Conservation (phyloP, 1,139 yeast genomes). For the Pichia sp. region DNA sequence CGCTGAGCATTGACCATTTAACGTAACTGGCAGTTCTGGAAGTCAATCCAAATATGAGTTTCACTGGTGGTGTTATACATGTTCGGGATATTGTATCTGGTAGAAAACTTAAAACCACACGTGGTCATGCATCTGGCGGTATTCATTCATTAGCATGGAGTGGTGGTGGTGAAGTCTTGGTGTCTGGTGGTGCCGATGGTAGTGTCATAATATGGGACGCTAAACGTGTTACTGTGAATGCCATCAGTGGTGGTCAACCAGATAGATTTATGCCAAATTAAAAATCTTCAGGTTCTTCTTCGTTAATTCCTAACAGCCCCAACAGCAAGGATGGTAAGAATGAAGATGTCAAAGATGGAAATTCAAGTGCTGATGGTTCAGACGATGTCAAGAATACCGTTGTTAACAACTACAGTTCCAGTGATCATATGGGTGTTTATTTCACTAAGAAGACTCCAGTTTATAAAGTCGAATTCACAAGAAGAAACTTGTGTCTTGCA, state of each 20-base stretch:
- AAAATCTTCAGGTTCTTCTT: constrained; percentile 24
- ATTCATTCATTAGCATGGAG: constrained; percentile 86
- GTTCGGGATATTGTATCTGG: constrained; percentile 97
- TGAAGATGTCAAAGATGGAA: constrained; percentile 21
- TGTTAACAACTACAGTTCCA: constrained; percentile 16
- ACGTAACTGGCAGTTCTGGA: too few relatives aligned
- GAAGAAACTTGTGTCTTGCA: constrained; percentile 87
- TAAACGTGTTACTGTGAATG: constrained; percentile 74
- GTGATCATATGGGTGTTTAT: constrained; percentile 89
- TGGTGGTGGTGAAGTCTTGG: constrained; percentile 83
- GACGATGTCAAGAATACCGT: constrained; percentile 26
- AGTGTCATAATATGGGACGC: constrained; percentile 97
- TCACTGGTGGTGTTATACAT: constrained; percentile 45
- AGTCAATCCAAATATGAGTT: constrained; percentile 18
- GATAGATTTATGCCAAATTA: constrained; percentile 51
- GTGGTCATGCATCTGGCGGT: constrained; percentile 90
- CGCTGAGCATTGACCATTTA: too few relatives aligned
- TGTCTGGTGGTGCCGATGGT: constrained; percentile 92
- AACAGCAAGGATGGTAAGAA: constrained; percentile 6
- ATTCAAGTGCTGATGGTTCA: constrained; percentile 3
- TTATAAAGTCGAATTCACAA: constrained; percentile 87
- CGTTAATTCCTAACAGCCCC: constrained; percentile 7
- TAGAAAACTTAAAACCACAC: constrained; percentile 73
- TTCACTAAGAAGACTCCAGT: constrained; percentile 95
- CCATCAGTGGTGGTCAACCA: constrained; percentile 52